Base-by-base conservation (phyloP, 495 filamentous ascomycete species). In the Tuber umbilicatum region DNA sequence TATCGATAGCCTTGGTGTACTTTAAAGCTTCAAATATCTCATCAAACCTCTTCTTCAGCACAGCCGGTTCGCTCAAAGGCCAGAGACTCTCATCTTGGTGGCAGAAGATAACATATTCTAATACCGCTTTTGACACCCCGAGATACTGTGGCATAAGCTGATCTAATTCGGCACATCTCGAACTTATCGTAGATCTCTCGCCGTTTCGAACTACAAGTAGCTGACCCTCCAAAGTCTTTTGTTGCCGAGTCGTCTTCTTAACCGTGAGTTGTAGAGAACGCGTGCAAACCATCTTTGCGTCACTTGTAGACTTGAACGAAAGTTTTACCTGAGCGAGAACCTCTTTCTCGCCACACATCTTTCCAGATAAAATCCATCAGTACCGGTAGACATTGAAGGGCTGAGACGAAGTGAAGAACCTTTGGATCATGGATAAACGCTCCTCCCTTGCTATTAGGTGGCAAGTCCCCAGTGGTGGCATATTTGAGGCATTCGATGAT, bases 401-500 rank as follows among this genome's bases (percentile, higher is more conserved):
- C 45, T 21, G 41, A 35, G 45, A 64, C 47, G 60, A 67, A 41
- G 45, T 5, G 64, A 73, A 81, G 69, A 83, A 92, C 87, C 85
- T 93, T 94, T 16, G 96, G 95, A 77, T 99, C 95, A 83, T 98
- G 94, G 73, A 99, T 93, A 82, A 98, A 99, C 70, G 96, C 94
- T 41, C 94, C 95, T 50, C 93, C 91, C 82, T 91, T 93, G 86
- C 91, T 95, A 85, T 97, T 97, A 40, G 94, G 94, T 38, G 95
- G 95, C 2, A 97, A 87, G 75, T 97, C 91, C 71, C 95, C 95
- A 19, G 94, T 97, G 43, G 96, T 97, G 68, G 91, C 94, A 91
- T 97, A 99, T 82, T 97, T 97, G 79, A 99, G 93, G 82, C 95
- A 97, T 83, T 99, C 95, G 84, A 99, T 98, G 83, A 99, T 97